Evolutionary conservation across 2,329 filamentous ascomycete species (phyloP), one percentile per base, ranked within the genome.

Genomic region (Falciphora oryzae): DNA sequence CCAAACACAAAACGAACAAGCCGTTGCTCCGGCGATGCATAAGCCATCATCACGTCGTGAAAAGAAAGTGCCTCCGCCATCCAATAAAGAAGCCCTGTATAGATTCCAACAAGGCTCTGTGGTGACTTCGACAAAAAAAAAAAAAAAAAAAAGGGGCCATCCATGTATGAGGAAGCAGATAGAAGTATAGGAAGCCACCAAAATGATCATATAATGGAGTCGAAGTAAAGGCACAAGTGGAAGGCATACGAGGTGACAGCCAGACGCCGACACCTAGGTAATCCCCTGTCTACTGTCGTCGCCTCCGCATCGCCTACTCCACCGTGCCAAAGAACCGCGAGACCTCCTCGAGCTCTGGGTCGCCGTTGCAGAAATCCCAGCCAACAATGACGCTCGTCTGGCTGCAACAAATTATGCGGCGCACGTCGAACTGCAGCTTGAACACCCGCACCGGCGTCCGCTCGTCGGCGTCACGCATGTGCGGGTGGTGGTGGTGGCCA

Each of bases 321-420:
- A 89, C 79, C 2, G 84, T 82, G 63, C 83, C 87, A 74, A 96
- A 97, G 73, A 96, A 96, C 50, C 85, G 84, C 68, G 87, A 86
- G 8, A 89, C 91, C 73, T 91, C 88, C 64, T 92, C 86, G 63
- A 97, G 84, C 70, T 96, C 90, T 64, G 84, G 77, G 69, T 99
- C 93, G 5, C 87, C 89, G 69, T 93, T 92, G 66, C 93, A 95
- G 81, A 98, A 99, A 75, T 99, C 95, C 95, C 95, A 99, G 0
- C 93, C 95, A 0, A 98, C 92, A 72, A 99, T 98, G 22, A 90
- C 87, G 56, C 89, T 89, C 65, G 95, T 92, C 75, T 98, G 93
- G 68, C 91, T 95, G 74, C 94, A 97, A 78, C 93, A 97, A 64
- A 99, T 90, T 69, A 99, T 96, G 70, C 93, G 88, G 28, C 93